Percentiles rank a stretch among this genome's conserved stretches.
phyloP scores from a whole-genome alignment of 768 basidiomycete genomes.

The Rossbeevera mucosa region DNA sequence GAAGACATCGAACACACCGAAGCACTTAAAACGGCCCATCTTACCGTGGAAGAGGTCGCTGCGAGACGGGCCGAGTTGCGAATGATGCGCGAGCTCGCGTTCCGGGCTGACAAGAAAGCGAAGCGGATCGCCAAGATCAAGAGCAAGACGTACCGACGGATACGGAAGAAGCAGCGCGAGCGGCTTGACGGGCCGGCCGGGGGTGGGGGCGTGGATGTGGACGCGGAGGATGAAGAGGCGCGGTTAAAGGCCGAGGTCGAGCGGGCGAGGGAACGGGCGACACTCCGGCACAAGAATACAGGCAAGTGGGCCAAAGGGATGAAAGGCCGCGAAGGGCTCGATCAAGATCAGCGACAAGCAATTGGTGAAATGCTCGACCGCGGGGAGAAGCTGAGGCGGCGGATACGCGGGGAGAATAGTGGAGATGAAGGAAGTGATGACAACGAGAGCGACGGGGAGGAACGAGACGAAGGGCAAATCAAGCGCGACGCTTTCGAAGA shows the following conservation, averaged over 20 bases:
- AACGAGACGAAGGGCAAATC: conserved; percentile 44
- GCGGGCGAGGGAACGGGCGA: conserved; percentile 85
- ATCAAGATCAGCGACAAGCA: conserved; percentile 56
- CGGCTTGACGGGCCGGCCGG: conserved; percentile 48
- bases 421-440: conserved; percentile 50
- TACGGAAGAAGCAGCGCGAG: conserved; percentile 75
- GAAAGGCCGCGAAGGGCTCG: conserved; percentile 63
- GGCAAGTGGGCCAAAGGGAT: conserved; percentile 85
- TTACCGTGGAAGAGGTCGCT: conserved; percentile 82
- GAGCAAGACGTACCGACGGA: conserved; percentile 84
- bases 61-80: conserved; percentile 77
- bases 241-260: conserved; percentile 68
- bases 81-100: conserved; percentile 88
- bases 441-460: conserved; percentile 35
- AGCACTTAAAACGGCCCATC: conserved; percentile 76
- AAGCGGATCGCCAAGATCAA: conserved; percentile 93
- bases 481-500: conserved; percentile 75
- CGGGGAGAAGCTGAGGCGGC: conserved; percentile 72
- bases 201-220: conserved; percentile 11
- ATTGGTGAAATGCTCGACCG: conserved; percentile 83
- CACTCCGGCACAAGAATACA: conserved; percentile 80
- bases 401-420: conserved; percentile 66
- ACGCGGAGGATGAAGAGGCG: conserved; percentile 44
- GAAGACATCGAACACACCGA: conserved; percentile 75
- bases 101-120: conserved; percentile 87